Evolutionary conservation across 352 stramenopile genomes (phyloP).

Genomic region (Phytopythium litorale): DNA sequence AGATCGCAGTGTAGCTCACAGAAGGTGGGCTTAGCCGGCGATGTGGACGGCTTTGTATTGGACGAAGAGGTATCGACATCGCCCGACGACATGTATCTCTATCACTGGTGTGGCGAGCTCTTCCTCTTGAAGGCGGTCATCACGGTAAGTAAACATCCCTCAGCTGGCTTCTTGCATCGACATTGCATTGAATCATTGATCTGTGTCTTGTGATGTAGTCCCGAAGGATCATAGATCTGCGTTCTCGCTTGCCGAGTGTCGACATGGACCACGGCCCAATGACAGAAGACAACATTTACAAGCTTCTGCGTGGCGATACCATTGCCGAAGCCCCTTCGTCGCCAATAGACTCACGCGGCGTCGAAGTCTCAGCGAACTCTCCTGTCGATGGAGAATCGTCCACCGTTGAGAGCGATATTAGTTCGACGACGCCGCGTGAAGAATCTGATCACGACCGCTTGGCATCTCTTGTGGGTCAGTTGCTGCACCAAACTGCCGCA

Average conservation of each 20-base stretch:
- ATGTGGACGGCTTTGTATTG: neutral
- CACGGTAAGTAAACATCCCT: constrained; percentile 21
- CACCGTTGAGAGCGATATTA: neutral
- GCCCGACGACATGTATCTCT: constrained; percentile 51
- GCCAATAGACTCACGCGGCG: neutral
- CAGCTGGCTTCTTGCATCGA: neutral
- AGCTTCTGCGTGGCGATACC: neutral
- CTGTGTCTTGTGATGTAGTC: neutral
- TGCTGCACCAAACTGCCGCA: constrained; percentile 37
- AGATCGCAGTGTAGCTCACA: neutral
- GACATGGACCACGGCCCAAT: constrained; percentile 25
- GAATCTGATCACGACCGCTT: constrained; percentile 8
- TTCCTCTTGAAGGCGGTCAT: constrained; percentile 54
- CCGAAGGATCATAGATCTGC: constrained; percentile 25
- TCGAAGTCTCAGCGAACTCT: neutral
- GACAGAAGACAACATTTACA: constrained; percentile 33
- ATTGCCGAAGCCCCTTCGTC: neutral
- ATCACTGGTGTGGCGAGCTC: constrained; percentile 57
- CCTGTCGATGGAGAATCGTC: neutral
- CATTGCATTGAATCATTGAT: neutral
- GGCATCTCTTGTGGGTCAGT: constrained; percentile 18
- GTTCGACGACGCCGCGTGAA: neutral
- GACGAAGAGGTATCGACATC: neutral
- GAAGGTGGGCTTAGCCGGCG: neutral
- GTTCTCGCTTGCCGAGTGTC: constrained; percentile 5